These are phyloP conservation scores for Drechslera avenae DNA, from an alignment of 2,329 filamentous ascomycete genomes.

Conservation along the genomic window DNA sequence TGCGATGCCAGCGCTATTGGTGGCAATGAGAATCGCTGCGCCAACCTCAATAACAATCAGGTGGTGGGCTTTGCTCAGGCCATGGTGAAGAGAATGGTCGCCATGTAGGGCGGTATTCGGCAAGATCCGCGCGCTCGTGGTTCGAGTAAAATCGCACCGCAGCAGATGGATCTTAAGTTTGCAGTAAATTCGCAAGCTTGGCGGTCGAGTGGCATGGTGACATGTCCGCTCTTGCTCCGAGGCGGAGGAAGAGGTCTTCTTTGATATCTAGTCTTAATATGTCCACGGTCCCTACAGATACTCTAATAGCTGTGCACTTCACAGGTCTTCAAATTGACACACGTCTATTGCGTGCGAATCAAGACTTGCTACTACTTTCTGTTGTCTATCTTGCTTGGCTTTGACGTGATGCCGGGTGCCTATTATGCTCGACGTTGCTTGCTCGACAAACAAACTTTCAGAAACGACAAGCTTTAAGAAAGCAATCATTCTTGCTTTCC, in stretches of 20 bases:
- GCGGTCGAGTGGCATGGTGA: constrained; percentile 7
- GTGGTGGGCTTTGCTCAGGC: constrained; percentile 15
- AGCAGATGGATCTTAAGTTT: background rate
- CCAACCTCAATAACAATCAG: background rate
- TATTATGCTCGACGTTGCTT: too few relatives aligned
- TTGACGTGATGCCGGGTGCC: too few relatives aligned
- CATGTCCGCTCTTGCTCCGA: constrained; percentile 4
- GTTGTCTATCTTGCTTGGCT: too few relatives aligned
- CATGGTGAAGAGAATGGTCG: constrained; percentile 28
- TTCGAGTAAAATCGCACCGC: constrained; percentile 3
- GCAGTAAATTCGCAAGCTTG: too few relatives aligned
- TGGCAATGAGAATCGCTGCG: constrained; percentile 42
- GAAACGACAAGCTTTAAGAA: too few relatives aligned
- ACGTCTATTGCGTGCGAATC: background rate
- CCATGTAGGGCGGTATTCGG: constrained; percentile 10
- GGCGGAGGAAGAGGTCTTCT: background rate
- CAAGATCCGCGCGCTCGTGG: background rate
- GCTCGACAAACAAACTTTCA: too few relatives aligned
- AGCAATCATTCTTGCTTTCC: too few relatives aligned
- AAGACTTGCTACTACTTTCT: background rate
- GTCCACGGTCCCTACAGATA: constrained; percentile 6
- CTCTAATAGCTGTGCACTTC: constrained; percentile 1
- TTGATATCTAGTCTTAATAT: background rate
- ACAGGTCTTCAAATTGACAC: constrained; percentile 5
- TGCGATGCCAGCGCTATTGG: constrained; percentile 53